Base-by-base conservation (phyloP, 2,329 filamentous ascomycete species). In the Lachnellula willkommii region DNA sequence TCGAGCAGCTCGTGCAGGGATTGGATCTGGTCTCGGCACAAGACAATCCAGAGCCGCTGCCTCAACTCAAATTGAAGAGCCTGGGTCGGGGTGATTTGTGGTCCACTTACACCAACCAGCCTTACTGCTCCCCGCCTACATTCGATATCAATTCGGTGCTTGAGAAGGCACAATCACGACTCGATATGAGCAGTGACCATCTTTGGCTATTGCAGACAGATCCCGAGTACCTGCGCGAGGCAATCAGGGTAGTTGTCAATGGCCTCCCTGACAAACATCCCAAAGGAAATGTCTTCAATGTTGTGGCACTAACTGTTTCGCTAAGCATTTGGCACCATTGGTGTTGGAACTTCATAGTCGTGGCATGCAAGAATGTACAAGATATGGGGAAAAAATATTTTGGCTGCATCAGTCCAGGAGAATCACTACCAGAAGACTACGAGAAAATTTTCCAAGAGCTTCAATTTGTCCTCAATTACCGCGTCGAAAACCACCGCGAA, bases 171-270 rank as follows among this genome's bases (percentile, higher is more conserved):
- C 22, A 39, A n/a, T 35, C 49, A 11, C 46, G 51, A 35, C 22
- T 49, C 3, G 32, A 48, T 20, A 32, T 42, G 22, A 26, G 39
- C n/a, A 35, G 35, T 26, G 54, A 56, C 51, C 50, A 56, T 55
- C 46, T 59, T 11, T 56, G 53, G 54, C 28, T 56, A 32, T 32
- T 59, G 6, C 57, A 59, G 48, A 55, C 50, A 7, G 50, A 56
- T 28, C 51, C 54, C 7, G 50, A 43, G 5, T 59, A 59, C 36
- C 43, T 58, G 12, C 35, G 52, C 12, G 26, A 43, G 6, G 20
- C n/a, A 7, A 52, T 58, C 40, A 37, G 47, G 20, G 15, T 45
- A 49, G 35, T 45, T 22, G 20, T 20, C 14, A 14, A 43, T 17
- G 20, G 40, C n/a, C 9, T 22, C 15, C 45, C 37, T 1, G 14